Percentiles rank a stretch among this genome's conserved stretches.
phyloP scores from a whole-genome alignment of 75 land plant genomes.

The Cunninghamia lanceolata region DNA sequence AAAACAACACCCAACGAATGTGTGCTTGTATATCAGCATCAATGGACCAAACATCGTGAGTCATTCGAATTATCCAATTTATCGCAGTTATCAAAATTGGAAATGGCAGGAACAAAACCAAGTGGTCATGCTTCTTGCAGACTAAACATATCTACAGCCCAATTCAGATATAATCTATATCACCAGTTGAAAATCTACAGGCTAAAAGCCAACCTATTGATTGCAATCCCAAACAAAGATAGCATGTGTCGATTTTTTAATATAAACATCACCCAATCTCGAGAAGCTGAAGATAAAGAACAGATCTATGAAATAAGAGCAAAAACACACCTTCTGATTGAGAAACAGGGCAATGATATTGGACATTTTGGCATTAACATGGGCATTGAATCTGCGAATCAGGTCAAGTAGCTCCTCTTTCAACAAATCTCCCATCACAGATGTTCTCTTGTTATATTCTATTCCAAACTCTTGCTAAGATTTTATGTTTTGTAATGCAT shows the following conservation, averaged over 20 bases:
- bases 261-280: neutral
- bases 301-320: neutral
- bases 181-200: neutral
- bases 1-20: neutral
- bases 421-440: constrained; percentile 1
- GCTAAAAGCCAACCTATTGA: neutral
- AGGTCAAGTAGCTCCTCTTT: neutral
- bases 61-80: neutral
- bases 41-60: neutral
- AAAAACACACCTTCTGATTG: constrained; percentile 3
- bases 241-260: neutral
- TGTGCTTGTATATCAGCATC: neutral
- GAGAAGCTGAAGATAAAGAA: neutral
- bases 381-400: constrained; percentile 1
- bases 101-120: neutral
- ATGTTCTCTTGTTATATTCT: too few relatives aligned
- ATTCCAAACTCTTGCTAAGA: too few relatives aligned
- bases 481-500: too few relatives aligned
- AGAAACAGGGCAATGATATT: constrained; percentile 9
- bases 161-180: neutral
- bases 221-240: neutral
- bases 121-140: neutral
- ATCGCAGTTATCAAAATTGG: neutral
- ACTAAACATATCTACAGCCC: neutral
- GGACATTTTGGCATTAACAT: constrained; percentile 6